Evolutionary conservation across 1,284 basidiomycete species (phyloP), one percentile per base, ranked within the genome.

Genomic region (Trichosporon ovoides): DNA sequence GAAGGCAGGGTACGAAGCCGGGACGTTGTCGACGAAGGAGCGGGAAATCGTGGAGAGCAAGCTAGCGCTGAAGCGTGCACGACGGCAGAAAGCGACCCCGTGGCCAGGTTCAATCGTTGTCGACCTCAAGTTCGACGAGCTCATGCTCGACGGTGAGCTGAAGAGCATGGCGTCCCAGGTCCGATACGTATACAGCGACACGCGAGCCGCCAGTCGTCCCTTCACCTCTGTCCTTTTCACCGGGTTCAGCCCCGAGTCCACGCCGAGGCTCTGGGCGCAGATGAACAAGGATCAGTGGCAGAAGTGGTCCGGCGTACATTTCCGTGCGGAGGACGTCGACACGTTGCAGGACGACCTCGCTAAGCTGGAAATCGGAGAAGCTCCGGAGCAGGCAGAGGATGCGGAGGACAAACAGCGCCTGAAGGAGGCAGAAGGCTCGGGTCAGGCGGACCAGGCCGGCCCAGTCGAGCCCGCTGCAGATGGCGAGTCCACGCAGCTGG

Each of bases 141-240:
- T 88, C 77, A 98, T 98, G 96, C 85, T 80, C 51, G 91, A 93
- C 56, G 93, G 95, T 90, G 96, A 98, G 80, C 83, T 95, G 61
- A 84, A 81, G 61, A 96, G 91, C 18, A 83, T 98, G 71, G 84
- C 84, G 50, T 87, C 88, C 37, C 96, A 98, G 76, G 80, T 98
- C 55, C 86, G 86, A 34, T 96, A 89, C 72, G 85, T 89, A 35
- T 97, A 98, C 76, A 87, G 88, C 64, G 83, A 85, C 48, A 95
- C 98, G 75, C 85, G 89, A 53, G 82, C 82, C 50, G 84, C 90
- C 1, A 71, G 80, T 5, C 81, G 78, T 57, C 88, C 91, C 0
- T 91, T 98, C 72, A 78, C 81, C 11, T 77, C 79, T 6, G 75
- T 98, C 35, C 74, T 95, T 28, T 88, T 88, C 74, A 89, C 92